Percentiles rank a stretch among this genome's conserved stretches.
phyloP scores from a whole-genome alignment of 2,329 filamentous ascomycete genomes.

The Harringtonia aguacate region DNA sequence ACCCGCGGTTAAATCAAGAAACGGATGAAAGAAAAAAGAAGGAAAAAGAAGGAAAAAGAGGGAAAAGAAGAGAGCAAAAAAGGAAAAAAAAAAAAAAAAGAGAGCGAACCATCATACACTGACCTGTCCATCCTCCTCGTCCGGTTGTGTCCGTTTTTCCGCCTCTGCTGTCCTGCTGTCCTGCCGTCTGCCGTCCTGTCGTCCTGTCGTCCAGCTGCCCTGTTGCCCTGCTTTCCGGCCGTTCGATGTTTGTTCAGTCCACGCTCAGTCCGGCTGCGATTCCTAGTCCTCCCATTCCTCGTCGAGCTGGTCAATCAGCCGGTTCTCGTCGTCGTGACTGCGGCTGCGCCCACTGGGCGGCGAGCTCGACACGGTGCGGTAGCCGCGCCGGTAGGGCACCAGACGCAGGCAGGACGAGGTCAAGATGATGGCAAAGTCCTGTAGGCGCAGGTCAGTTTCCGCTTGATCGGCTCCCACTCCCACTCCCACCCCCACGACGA shows the following conservation, averaged over 20 bases:
- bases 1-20: no score
- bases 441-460: not conserved
- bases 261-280: no score
- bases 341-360: slow-evolving; percentile 36
- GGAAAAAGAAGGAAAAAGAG: not conserved
- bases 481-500: no score
- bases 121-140: no score
- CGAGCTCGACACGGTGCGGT: slow-evolving; percentile 50
- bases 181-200: no score
- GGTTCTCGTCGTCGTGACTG: slow-evolving; percentile 72
- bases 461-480: not conserved
- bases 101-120: no score
- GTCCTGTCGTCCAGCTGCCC: no score
- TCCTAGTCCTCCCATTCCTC: slow-evolving; percentile 85
- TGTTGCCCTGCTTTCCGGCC: no score
- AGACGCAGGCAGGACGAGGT: slow-evolving; percentile 60
- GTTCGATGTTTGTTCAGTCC: no score
- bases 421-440: slow-evolving; percentile 58
- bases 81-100: not conserved
- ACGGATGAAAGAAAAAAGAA: not conserved
- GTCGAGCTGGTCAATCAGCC: slow-evolving; percentile 89
- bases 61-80: not conserved
- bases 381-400: slow-evolving; percentile 54
- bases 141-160: no score
- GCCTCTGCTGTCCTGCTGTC: no score